phyloP scores from a whole-genome alignment of 495 filamentous ascomycete species.

The Beverwykella pulmonaria region DNA sequence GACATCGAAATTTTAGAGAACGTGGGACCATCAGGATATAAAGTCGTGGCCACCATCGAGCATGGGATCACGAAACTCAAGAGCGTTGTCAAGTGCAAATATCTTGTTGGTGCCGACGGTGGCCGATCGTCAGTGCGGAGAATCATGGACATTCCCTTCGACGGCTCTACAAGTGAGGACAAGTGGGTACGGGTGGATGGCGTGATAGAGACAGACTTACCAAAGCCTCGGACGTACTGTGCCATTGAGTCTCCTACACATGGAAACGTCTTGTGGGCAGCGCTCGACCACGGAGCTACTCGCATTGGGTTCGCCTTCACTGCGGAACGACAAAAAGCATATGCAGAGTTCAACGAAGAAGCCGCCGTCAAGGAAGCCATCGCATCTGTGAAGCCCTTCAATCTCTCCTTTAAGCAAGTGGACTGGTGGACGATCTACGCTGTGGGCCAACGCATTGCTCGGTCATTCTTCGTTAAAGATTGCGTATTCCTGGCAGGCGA shows the following conservation, averaged over 20 bases:
- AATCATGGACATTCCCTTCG: slow-evolving; percentile 49
- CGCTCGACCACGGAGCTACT: slow-evolving; percentile 53
- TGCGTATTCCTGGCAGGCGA: slow-evolving; percentile 56
- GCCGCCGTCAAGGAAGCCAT: slow-evolving; percentile 51
- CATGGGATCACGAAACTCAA: slow-evolving; percentile 33
- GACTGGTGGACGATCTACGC: slow-evolving; percentile 65
- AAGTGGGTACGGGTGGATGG: slow-evolving; percentile 57
- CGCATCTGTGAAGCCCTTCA: slow-evolving; percentile 52
- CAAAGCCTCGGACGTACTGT: slow-evolving; percentile 52
- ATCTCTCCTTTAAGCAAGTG: slow-evolving; percentile 49
- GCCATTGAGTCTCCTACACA: slow-evolving; percentile 56
- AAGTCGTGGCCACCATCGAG: slow-evolving; percentile 38
- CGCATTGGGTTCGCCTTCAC: slow-evolving; percentile 60
- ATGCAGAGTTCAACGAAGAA: slow-evolving; percentile 48
- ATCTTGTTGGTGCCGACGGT: slow-evolving; percentile 55
- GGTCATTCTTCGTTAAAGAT: slow-evolving; percentile 47
- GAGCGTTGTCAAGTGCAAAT: slow-evolving; percentile 45
- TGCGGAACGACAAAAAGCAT: slow-evolving; percentile 49
- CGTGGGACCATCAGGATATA: slow-evolving; percentile 35
- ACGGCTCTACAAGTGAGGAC: slow-evolving; percentile 50
- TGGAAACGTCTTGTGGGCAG: slow-evolving; percentile 56
- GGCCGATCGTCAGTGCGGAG: slow-evolving; percentile 51
- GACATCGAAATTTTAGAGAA: slow-evolving; percentile 40
- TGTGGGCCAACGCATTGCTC: slow-evolving; percentile 57
- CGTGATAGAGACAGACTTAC: slow-evolving; percentile 54